Base-by-base conservation (phyloP, 2,329 filamentous ascomycete species). In the Diaporthe sp. region DNA sequence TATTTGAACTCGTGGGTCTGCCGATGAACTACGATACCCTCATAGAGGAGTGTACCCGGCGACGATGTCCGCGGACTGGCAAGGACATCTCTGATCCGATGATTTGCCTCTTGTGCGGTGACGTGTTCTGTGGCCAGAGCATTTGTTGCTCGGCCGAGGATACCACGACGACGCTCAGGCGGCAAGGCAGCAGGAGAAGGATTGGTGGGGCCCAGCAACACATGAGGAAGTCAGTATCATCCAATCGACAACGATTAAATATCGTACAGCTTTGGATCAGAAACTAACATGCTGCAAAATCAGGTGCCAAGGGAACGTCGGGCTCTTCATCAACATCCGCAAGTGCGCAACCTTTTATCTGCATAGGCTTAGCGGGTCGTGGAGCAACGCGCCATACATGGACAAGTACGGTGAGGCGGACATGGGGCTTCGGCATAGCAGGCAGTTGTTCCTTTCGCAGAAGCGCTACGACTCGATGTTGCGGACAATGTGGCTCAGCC, bases 331-430 rank as follows among this genome's bases (percentile, higher is more conserved):
- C 83, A 98, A 97, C 82, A 96, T 99, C 78, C 94, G 97, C 78
- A 98, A 98, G 86, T 98, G 97, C 85, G 94, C 93, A 78, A 92
- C 97, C 53, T 91, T 97, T 75, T 97, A 97, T 83, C 87, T 97
- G 72, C 95, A 98, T 84, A 91, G 93, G 75, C 87, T 88, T 42
- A 94, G 94, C 61, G 97, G 97, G 51, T 95, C 94, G 35, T 99
- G 94, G 86, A 92, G 93, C 77, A 90, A 93, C 55, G 96, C 97
- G 5, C 97, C 97, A 0, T 99, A 98, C 83, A 93, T 98, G 77
- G 97, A 99, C 83, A 94, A 94, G 81, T 97, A 98, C 81, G 97
- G 97, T 77, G 97, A 99, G 87, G 94, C 95, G 5, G 97, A 99
- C 83, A 92, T 94, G n/a, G 96, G 96, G 55, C 88, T 99, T 47